phyloP scores from a whole-genome alignment of 805 yeast species.

The Pichia gijzeniarum region DNA sequence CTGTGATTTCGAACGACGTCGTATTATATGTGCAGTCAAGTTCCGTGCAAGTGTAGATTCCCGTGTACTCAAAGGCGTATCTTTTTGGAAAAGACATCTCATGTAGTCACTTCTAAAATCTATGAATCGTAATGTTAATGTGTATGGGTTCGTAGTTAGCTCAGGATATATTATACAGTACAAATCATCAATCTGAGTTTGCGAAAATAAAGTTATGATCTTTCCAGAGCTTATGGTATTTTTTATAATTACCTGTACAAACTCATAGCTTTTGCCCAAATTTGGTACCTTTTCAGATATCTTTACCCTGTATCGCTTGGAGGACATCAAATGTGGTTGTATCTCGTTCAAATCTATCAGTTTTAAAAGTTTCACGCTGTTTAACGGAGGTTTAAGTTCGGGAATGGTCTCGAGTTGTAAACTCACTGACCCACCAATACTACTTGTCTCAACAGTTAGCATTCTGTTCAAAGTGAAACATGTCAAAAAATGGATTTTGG shows the following conservation, averaged over 20 bases:
- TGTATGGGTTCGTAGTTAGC: neutral
- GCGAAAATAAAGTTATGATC: neutral
- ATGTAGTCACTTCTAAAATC: neutral
- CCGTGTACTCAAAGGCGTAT: too few species aligned
- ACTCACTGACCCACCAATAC: neutral
- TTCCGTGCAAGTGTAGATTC: conserved; percentile 2
- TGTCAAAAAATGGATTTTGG: too few species aligned
- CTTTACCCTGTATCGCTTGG: neutral
- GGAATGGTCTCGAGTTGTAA: neutral
- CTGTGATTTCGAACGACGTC: neutral
- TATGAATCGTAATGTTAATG: neutral
- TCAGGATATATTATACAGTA: conserved; percentile 1
- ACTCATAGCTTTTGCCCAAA: neutral
- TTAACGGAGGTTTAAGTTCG: neutral
- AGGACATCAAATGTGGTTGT: neutral
- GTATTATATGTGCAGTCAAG: conserved; percentile 2
- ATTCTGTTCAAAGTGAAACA: too few species aligned
- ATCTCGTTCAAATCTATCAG: neutral
- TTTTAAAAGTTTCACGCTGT: neutral
- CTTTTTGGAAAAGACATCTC: neutral
- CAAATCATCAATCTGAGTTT: neutral
- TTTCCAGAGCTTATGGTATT: neutral
- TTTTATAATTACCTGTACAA: neutral
- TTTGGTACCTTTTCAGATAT: neutral
- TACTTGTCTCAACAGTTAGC: neutral